Evolutionary conservation across 2,329 filamentous ascomycete genomes (phyloP).

Genomic region (Gaeumannomyces sp.): DNA sequence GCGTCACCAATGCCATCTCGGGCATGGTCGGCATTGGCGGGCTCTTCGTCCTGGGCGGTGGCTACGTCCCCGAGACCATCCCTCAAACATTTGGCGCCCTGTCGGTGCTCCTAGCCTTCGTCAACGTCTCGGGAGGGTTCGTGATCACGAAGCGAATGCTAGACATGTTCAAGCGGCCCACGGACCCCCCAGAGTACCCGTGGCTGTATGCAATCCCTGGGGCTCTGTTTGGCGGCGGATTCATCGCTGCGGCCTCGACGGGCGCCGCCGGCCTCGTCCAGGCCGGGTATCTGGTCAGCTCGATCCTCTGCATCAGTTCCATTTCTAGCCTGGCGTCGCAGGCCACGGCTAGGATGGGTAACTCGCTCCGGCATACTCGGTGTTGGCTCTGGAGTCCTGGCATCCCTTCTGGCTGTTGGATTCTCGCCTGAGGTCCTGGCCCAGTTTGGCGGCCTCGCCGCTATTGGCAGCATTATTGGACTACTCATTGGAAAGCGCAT

Average conservation of each 20-base stretch:
- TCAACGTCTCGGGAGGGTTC: slow-evolving; percentile 84
- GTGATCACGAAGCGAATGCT: slow-evolving; percentile 91
- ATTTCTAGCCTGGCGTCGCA: slow-evolving; percentile 78
- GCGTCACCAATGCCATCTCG: slow-evolving; percentile 87
- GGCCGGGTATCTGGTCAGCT: slow-evolving; percentile 80
- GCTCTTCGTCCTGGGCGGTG: slow-evolving; percentile 82
- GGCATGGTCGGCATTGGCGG: slow-evolving; percentile 86
- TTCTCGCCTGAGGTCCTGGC: slow-evolving; percentile 72
- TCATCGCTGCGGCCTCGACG: slow-evolving; percentile 70
- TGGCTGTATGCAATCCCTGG: slow-evolving; percentile 81
- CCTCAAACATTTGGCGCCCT: slow-evolving; percentile 72
- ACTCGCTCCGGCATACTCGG: slow-evolving; percentile 81
- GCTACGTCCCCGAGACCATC: slow-evolving; percentile 68
- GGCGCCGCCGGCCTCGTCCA: slow-evolving; percentile 80
- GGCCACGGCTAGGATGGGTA: slow-evolving; percentile 75
- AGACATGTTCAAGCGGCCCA: slow-evolving; percentile 83
- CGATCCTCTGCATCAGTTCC: slow-evolving; percentile 77
- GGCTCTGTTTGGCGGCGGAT: slow-evolving; percentile 72
- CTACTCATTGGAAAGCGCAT: slow-evolving; percentile 78
- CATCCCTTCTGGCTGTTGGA: slow-evolving; percentile 74
- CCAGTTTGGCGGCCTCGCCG: slow-evolving; percentile 73
- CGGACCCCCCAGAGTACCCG: slow-evolving; percentile 80
- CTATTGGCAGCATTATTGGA: slow-evolving; percentile 59
- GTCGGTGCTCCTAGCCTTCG: slow-evolving; percentile 78
- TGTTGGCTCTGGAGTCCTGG: slow-evolving; percentile 75